Conservation (phyloP, 495 filamentous ascomycete species). For the Usnea hakonensis region DNA sequence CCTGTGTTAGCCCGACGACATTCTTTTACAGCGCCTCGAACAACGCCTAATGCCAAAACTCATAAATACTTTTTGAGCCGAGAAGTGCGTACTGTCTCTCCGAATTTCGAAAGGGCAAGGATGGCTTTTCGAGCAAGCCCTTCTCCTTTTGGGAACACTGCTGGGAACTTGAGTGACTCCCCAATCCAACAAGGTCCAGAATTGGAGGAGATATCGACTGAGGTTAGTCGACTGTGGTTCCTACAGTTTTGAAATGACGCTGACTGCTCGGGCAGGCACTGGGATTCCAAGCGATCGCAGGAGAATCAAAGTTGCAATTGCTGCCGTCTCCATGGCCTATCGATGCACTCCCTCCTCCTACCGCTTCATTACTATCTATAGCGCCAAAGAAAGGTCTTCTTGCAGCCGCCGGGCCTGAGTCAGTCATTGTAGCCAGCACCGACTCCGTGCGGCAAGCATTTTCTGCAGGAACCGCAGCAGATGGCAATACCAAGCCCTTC, state of each 20-base stretch:
- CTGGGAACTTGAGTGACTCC: conserved; percentile 7
- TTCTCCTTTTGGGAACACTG: conserved; percentile 27
- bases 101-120: conserved; percentile 36
- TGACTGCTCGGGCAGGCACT: conserved; percentile 49
- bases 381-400: conserved; percentile 73
- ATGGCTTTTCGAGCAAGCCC: conserved; percentile 63
- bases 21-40: conserved; percentile 20
- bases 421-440: conserved; percentile 68
- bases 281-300: conserved; percentile 70
- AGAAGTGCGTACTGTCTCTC: conserved; percentile 31
- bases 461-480: conserved; percentile 38
- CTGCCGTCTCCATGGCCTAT: conserved; percentile 73
- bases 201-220: conserved; percentile 53
- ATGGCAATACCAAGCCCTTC: conserved; percentile 62
- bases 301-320: conserved; percentile 73
- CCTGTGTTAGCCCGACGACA: conserved; percentile 20
- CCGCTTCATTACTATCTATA: conserved; percentile 76
- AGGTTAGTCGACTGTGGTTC: conserved; percentile 29
- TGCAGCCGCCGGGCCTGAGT: conserved; percentile 78
- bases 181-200: conserved; percentile 45
- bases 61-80: conserved; percentile 5
- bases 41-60: conserved; percentile 9
- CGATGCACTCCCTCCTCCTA: conserved; percentile 64
- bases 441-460: conserved; percentile 72
- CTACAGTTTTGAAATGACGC: background rate